Evolutionary conservation across 768 basidiomycete species (phyloP).

Genomic region (Lactarius hengduanensis): DNA sequence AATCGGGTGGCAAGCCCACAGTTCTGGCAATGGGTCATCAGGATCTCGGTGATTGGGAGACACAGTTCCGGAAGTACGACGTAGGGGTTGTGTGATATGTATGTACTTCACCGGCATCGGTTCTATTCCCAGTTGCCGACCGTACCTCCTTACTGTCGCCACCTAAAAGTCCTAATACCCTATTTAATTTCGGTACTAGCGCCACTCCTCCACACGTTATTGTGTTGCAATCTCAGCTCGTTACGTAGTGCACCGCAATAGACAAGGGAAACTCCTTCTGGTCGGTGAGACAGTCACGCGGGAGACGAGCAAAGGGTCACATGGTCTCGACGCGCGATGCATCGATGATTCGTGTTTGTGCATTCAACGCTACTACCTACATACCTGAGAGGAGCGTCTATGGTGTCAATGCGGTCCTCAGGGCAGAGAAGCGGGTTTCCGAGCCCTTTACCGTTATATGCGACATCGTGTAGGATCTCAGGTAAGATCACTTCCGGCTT

Average conservation of each 20-base stretch:
- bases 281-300: constrained; percentile 5
- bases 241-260: neutral
- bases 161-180: neutral
- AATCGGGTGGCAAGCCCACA: constrained; percentile 64
- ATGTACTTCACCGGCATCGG: neutral
- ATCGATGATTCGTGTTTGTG: neutral
- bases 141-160: neutral
- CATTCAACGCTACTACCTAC: neutral
- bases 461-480: constrained; percentile 84
- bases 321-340: constrained; percentile 13
- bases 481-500: constrained; percentile 95
- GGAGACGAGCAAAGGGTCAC: neutral
- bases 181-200: neutral
- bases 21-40: constrained; percentile 83
- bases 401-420: constrained; percentile 69
- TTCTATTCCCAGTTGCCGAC: neutral
- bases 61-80: constrained; percentile 67
- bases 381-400: constrained; percentile 52
- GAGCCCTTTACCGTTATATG: constrained; percentile 71
- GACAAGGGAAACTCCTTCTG: neutral
- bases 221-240: neutral
- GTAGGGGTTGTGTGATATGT: constrained; percentile 38
- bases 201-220: neutral
- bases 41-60: constrained; percentile 65
- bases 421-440: constrained; percentile 93